Percentiles rank a stretch among this genome's conserved stretches.
phyloP scores from a whole-genome alignment of 257 asterid species.

The Lithospermum erythrorhizon region DNA sequence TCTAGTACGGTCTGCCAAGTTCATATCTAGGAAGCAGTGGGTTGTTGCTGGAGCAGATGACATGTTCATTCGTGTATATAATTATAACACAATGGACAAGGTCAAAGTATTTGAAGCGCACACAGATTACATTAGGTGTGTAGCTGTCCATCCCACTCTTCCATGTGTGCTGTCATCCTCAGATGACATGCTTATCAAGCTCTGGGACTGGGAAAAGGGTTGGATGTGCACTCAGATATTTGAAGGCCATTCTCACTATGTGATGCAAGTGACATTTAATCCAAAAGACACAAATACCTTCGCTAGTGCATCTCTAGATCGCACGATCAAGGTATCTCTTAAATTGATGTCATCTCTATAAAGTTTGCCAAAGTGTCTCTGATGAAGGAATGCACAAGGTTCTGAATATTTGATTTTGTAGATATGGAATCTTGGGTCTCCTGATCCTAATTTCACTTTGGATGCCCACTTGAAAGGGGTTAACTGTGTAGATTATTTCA shows the following conservation, averaged over 20 bases:
- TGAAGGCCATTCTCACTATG: constrained; percentile 99
- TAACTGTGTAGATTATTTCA: constrained; percentile 93
- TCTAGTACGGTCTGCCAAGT: constrained; percentile 96
- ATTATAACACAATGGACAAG: constrained; percentile 97
- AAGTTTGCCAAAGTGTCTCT: background rate
- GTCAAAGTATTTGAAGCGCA: constrained; percentile 95
- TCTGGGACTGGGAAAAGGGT: constrained; percentile 99
- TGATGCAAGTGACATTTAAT: constrained; percentile 98
- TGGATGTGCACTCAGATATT: constrained; percentile 94
- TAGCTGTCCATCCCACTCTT: constrained; percentile 94
- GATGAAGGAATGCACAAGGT: background rate
- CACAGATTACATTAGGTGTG: constrained; percentile 97
- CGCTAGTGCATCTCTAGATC: constrained; percentile 99
- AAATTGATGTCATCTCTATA: constrained; percentile 1
- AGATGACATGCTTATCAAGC: constrained; percentile 99
- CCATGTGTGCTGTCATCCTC: constrained; percentile 94
- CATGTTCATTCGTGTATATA: constrained; percentile 92
- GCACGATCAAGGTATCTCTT: constrained; percentile 70
- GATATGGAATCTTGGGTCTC: constrained; percentile 99
- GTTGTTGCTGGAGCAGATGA: constrained; percentile 99
- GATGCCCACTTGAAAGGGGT: constrained; percentile 98
- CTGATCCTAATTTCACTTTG: constrained; percentile 95
- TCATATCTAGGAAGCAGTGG: constrained; percentile 91
- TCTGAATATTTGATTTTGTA: constrained; percentile 23
- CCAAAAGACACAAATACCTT: constrained; percentile 98